Conservation (phyloP, 2,329 filamentous ascomycete species). For the Phyllosticta capitalensis region DNA sequence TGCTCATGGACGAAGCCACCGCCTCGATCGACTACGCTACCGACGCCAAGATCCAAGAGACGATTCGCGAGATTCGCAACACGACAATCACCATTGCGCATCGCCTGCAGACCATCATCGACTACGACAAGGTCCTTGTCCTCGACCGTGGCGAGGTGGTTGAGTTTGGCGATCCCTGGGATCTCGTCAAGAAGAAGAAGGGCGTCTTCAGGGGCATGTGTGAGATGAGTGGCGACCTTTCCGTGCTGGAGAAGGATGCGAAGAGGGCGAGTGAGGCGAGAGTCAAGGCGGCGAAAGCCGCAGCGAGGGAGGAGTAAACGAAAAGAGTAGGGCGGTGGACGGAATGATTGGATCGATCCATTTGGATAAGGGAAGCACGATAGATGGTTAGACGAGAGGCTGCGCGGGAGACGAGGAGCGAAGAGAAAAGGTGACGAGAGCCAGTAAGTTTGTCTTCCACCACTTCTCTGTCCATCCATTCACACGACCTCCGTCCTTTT, state of each 20-base stretch:
- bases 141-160: constrained; percentile 80
- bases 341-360: too few relatives aligned
- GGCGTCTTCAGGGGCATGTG: constrained; percentile 61
- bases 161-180: constrained; percentile 85
- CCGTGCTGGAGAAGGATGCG: constrained; percentile 47
- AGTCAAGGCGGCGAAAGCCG: neutral
- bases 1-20: constrained; percentile 99
- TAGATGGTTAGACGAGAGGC: too few relatives aligned
- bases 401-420: too few relatives aligned
- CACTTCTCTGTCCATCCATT: too few relatives aligned
- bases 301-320: neutral
- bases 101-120: constrained; percentile 88
- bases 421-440: too few relatives aligned
- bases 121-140: constrained; percentile 96
- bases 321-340: too few relatives aligned
- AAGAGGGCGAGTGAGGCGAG: constrained; percentile 37
- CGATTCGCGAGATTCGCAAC: constrained; percentile 80
- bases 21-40: constrained; percentile 96
- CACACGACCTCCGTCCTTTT: too few relatives aligned
- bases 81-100: constrained; percentile 97
- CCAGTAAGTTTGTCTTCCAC: too few relatives aligned
- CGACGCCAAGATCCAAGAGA: constrained; percentile 91
- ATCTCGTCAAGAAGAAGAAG: constrained; percentile 53
- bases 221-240: constrained; percentile 52
- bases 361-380: too few relatives aligned